A percentile compares a stretch with the other conserved stretches of the same genome.
Conservation (phyloP, 139 green algal species). For the Volvox africanus region DNA sequence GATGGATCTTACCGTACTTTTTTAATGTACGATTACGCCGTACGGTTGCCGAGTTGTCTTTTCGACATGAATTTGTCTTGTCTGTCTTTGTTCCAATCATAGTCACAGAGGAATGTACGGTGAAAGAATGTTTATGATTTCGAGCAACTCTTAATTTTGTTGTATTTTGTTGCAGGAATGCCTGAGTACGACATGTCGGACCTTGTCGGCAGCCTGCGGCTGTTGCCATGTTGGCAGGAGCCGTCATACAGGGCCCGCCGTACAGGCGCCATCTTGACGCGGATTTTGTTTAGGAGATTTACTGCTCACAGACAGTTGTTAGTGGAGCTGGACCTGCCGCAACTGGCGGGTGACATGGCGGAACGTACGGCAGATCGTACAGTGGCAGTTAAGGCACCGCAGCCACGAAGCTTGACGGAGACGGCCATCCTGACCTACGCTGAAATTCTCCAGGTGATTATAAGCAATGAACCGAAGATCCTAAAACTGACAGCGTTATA, state of each 20-base stretch:
- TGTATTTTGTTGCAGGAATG: not conserved
- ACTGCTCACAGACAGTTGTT: not conserved
- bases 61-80: too few species aligned
- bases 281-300: conserved; percentile 15
- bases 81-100: too few species aligned
- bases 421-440: conserved; percentile 26
- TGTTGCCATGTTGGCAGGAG: not conserved
- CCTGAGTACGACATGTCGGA: conserved; percentile 1
- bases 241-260: conserved; percentile 22
- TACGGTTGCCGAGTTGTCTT: too few species aligned
- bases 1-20: too few species aligned
- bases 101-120: too few species aligned
- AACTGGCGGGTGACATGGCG: conserved; percentile 8
- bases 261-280: not conserved
- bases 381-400: not conserved
- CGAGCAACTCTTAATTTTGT: too few species aligned
- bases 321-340: conserved; percentile 2
- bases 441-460: conserved; percentile 23
- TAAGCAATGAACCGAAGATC: too few species aligned
- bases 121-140: too few species aligned
- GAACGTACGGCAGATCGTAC: not conserved
- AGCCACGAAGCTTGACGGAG: not conserved
- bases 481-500: too few species aligned
- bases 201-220: not conserved
- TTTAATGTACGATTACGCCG: too few species aligned